Conservation (phyloP, 352 stramenopile species). For the Phytophthora pseudosyringae region DNA sequence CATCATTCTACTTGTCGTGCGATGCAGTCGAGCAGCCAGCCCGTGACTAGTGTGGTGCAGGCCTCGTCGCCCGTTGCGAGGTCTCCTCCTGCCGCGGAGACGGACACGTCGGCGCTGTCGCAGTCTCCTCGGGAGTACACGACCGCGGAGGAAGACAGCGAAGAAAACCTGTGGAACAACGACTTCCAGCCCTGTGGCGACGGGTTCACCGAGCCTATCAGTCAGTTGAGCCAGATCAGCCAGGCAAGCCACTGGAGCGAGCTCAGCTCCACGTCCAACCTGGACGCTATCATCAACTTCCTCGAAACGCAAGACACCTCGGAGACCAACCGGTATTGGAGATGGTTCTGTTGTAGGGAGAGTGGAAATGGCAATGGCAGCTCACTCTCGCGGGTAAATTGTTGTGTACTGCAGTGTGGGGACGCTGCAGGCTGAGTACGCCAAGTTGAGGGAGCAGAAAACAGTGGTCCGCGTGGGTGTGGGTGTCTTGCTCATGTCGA, state of each 20-base stretch:
- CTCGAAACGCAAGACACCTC: conserved; percentile 79
- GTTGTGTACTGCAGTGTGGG: conserved; percentile 45
- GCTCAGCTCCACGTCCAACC: conserved; percentile 82
- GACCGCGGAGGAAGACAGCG: conserved; percentile 63
- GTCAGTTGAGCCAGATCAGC: conserved; percentile 75
- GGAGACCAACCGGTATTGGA: conserved; percentile 59
- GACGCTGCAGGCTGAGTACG: conserved; percentile 63
- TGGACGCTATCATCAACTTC: conserved; percentile 89
- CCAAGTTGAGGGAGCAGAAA: conserved; percentile 64
- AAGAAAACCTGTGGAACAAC: conserved; percentile 67
- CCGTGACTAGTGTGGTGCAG: conserved; percentile 10
- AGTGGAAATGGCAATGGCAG: neutral
- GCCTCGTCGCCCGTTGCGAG: conserved; percentile 10
- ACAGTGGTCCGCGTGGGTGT: conserved; percentile 78
- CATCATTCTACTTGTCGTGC: conserved; percentile 8
- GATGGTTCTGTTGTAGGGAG: neutral
- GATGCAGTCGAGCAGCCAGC: conserved; percentile 38
- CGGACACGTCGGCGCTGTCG: conserved; percentile 38
- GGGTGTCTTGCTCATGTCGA: conserved; percentile 75
- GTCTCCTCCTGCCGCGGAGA: conserved; percentile 22
- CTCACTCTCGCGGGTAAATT: conserved; percentile 12
- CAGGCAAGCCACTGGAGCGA: conserved; percentile 84
- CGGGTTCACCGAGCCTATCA: conserved; percentile 64
- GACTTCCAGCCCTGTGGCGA: conserved; percentile 59
- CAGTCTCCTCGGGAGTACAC: conserved; percentile 50